Percentiles rank a stretch among this genome's conserved stretches.
Evolutionary conservation across 148 eudicot species (phyloP).

Genomic region (Nepenthes gracilis): DNA sequence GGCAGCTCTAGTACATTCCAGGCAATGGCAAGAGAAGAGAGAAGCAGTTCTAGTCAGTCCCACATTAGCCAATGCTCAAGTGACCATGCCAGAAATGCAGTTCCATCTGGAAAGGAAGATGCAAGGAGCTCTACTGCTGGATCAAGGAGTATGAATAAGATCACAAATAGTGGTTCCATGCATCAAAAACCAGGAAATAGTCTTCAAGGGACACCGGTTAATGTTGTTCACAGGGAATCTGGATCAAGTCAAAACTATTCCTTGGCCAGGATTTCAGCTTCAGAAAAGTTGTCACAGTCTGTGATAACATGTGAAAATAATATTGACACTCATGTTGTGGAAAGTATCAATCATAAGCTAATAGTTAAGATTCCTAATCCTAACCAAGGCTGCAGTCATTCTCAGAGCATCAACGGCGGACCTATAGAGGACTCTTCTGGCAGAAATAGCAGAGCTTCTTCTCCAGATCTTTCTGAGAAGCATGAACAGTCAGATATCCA

Average conservation of each 20-base stretch:
- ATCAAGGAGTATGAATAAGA: conserved; percentile 29
- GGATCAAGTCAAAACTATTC: conserved; percentile 22
- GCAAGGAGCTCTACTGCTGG: conserved; percentile 11
- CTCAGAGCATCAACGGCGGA: conserved; percentile 27
- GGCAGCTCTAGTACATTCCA: too few species aligned
- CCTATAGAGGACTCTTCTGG: conserved; percentile 26
- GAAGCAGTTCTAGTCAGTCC: too few species aligned
- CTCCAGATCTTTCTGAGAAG: conserved; percentile 19
- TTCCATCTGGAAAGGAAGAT: too few species aligned
- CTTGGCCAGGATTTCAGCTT: conserved; percentile 12
- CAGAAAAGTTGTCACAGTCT: conserved; percentile 34
- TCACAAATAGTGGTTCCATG: conserved; percentile 25
- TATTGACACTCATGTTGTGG: conserved; percentile 23
- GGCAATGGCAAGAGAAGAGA: too few species aligned
- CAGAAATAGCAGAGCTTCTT: conserved; percentile 29
- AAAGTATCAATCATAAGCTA: conserved; percentile 37
- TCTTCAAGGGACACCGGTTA: conserved; percentile 16
- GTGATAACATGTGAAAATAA: conserved; percentile 14
- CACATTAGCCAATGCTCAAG: too few species aligned
- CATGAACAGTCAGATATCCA: conserved; percentile 19
- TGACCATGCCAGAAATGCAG: too few species aligned
- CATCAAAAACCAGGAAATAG: conserved; percentile 29
- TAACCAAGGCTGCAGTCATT: conserved; percentile 42
- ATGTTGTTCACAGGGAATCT: conserved; percentile 34
- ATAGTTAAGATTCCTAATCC: conserved; percentile 61